Evolutionary conservation across 441 rosid genomes (phyloP).

Genomic region (Gossypium laxum): DNA sequence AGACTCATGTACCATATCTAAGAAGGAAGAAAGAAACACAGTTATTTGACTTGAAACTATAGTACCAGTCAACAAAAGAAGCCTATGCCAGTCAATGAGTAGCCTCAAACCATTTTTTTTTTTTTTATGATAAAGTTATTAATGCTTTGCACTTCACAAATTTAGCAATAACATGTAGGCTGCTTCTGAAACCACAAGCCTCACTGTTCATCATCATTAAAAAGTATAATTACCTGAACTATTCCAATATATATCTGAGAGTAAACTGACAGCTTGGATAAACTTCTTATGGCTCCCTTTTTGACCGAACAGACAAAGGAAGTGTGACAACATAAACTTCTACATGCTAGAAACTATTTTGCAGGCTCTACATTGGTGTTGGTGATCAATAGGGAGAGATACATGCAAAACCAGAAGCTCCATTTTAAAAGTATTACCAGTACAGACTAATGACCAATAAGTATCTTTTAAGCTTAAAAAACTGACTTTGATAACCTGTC

Average conservation of each 20-base stretch:
- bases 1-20: neutral
- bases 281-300: neutral
- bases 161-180: neutral
- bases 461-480: neutral
- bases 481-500: neutral
- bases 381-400: neutral
- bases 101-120: neutral
- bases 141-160: conserved; percentile 1
- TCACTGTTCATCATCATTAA: neutral
- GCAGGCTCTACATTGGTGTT: neutral
- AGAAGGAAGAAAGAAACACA: neutral
- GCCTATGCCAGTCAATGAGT: neutral
- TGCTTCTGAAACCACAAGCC: neutral
- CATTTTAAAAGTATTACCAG: neutral
- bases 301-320: neutral
- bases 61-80: neutral
- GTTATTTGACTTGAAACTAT: neutral
- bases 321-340: neutral
- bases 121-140: neutral
- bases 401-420: neutral
- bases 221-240: neutral
- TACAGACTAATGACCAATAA: neutral
- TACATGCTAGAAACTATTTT: neutral
- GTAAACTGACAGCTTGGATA: neutral
- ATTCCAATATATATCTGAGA: neutral